These are phyloP conservation scores for Curvularia verruculosa DNA, from an alignment of 2,329 filamentous ascomycete species.

Conservation along the genomic window DNA sequence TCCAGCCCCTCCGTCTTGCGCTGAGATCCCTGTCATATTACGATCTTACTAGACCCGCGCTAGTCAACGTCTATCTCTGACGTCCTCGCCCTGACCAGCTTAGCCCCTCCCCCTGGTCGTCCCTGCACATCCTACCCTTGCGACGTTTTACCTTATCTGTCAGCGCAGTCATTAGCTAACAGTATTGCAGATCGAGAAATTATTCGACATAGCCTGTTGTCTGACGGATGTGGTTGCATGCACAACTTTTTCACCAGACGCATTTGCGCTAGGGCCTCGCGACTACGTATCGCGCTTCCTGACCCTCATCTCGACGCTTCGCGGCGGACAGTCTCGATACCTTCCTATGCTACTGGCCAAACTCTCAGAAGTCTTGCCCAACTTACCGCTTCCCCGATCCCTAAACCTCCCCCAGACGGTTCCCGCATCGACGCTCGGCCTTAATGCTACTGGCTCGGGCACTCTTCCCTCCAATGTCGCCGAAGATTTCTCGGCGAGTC, in stretches of 20 bases:
- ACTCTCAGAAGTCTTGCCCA: slow-evolving; percentile 72
- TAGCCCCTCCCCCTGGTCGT: slow-evolving; percentile 18
- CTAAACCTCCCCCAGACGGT: slow-evolving; percentile 40
- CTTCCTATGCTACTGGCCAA: slow-evolving; percentile 78
- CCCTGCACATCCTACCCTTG: slow-evolving; percentile 20
- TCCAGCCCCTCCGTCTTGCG: slow-evolving; percentile 27
- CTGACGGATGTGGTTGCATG: slow-evolving; percentile 74
- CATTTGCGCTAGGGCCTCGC: slow-evolving; percentile 65
- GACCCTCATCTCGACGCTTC: slow-evolving; percentile 70
- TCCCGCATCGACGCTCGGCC: slow-evolving; percentile 36
- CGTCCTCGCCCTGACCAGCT: slow-evolving; percentile 28
- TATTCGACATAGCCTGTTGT: slow-evolving; percentile 76
- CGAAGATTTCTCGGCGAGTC: slow-evolving; percentile 38
- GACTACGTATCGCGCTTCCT: slow-evolving; percentile 74
- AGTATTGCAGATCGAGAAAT: slow-evolving; percentile 70
- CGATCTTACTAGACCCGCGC: slow-evolving; percentile 29
- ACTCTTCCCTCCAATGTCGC: slow-evolving; percentile 39
- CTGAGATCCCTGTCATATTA: slow-evolving; percentile 30
- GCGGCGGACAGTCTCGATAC: slow-evolving; percentile 77
- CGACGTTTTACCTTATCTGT: slow-evolving; percentile 25
- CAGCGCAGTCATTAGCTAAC: slow-evolving; percentile 33
- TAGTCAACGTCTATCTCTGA: slow-evolving; percentile 40
- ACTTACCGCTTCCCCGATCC: slow-evolving; percentile 46
- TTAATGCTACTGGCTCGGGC: slow-evolving; percentile 31
- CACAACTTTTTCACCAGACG: slow-evolving; percentile 60